phyloP scores from a whole-genome alignment of 768 basidiomycete genomes.

The Leccinum rimulosum region DNA sequence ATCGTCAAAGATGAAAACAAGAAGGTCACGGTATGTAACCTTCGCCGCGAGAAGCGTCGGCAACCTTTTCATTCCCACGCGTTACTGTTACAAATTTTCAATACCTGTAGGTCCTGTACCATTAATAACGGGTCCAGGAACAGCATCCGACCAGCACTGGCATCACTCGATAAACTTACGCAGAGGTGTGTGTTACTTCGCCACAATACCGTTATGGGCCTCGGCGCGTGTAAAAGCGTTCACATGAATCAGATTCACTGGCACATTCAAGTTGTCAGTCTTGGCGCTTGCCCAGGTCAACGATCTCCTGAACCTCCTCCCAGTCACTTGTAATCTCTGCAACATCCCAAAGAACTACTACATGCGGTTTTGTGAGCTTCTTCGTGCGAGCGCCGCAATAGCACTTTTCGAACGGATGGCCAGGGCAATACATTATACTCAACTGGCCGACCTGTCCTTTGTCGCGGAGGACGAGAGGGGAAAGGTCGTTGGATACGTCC shows the following conservation, averaged over 20 bases:
- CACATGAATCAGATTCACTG: not conserved
- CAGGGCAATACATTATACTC: conserved; percentile 46
- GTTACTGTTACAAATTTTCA: too few species aligned
- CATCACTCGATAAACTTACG: conserved; percentile 27
- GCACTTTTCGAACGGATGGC: conserved; percentile 3
- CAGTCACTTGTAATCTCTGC: conserved; percentile 42
- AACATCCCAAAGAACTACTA: conserved; percentile 53
- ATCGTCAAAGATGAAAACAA: too few species aligned
- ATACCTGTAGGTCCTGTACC: too few species aligned
- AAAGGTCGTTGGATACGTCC: conserved; percentile 52
- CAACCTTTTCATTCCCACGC: too few species aligned
- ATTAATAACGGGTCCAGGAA: too few species aligned
- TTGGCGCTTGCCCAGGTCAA: conserved; percentile 32
- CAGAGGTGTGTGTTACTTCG: conserved; percentile 22
- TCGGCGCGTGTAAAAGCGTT: not conserved
- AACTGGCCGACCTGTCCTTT: conserved; percentile 55
- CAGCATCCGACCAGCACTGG: too few species aligned
- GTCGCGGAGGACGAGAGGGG: conserved; percentile 44
- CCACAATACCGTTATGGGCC: too few species aligned
- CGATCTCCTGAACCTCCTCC: conserved; percentile 47
- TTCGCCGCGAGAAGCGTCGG: too few species aligned
- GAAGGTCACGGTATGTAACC: too few species aligned
- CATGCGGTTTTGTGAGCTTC: conserved; percentile 29
- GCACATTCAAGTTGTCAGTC: not conserved
- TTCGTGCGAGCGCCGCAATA: not conserved